A percentile compares a stretch with the other conserved stretches of the same genome.
phyloP scores from a whole-genome alignment of 768 basidiomycete species.

The Xerocomellus dryophilus region DNA sequence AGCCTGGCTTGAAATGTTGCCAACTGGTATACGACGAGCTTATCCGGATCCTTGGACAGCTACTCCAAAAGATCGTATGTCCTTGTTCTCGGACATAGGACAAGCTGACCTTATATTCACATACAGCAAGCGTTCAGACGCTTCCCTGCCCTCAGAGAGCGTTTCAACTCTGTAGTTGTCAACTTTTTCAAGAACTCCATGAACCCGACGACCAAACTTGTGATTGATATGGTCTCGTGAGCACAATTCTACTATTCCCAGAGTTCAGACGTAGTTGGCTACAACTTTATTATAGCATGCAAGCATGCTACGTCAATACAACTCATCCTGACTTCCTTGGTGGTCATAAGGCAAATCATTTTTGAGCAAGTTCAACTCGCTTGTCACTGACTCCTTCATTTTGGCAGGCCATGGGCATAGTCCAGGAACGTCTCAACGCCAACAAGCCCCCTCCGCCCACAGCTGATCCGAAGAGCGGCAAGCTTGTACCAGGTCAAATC shows the following conservation, averaged over 20 bases:
- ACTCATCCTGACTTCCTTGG: slow-evolving; percentile 98
- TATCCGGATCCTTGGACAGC: slow-evolving; percentile 90
- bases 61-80: slow-evolving; percentile 85
- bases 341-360: slow-evolving; percentile 71
- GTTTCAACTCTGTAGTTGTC: slow-evolving; percentile 94
- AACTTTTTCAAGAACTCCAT: slow-evolving; percentile 95
- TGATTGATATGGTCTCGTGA: slow-evolving; percentile 86
- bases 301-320: slow-evolving; percentile 98
- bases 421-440: slow-evolving; percentile 79
- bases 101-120: not conserved
- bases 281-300: slow-evolving; percentile 60
- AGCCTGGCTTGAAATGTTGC: slow-evolving; percentile 90
- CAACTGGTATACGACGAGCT: slow-evolving; percentile 96
- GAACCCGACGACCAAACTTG: slow-evolving; percentile 93
- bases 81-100: not conserved
- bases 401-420: slow-evolving; percentile 79
- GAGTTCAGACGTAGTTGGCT: not conserved
- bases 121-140: slow-evolving; percentile 90
- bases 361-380: not conserved
- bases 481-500: slow-evolving; percentile 55
- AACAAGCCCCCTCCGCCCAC: slow-evolving; percentile 60
- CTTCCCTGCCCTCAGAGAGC: slow-evolving; percentile 93
- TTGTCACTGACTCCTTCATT: slow-evolving; percentile 1
- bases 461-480: slow-evolving; percentile 68
- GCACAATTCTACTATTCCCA: slow-evolving; percentile 30